Conservation (phyloP, 176 grass and related monocot genomes). For the Bolboschoenus planiculmis region DNA sequence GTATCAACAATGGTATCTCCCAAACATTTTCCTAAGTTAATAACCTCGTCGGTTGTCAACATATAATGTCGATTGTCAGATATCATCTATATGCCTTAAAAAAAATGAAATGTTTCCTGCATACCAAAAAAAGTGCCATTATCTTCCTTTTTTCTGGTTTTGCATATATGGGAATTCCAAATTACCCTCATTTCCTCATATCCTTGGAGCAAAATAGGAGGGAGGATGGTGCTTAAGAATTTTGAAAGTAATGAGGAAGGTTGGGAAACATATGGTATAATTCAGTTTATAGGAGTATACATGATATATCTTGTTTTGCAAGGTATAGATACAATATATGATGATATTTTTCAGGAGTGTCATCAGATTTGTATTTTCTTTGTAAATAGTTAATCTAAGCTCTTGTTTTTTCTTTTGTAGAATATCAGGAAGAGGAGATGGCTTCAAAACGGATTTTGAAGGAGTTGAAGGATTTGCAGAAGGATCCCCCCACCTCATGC, state of each 20-base stretch:
- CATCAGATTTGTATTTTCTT: background rate
- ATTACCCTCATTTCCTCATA: background rate
- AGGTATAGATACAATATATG: background rate
- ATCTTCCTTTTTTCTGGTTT: background rate
- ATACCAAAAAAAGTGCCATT: background rate
- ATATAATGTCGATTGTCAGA: background rate
- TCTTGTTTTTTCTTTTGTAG: background rate
- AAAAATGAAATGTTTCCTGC: background rate
- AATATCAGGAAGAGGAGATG: conserved; percentile 30
- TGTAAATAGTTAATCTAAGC: background rate
- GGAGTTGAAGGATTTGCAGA: conserved; percentile 87
- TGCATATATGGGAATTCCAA: background rate
- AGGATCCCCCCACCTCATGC: conserved; percentile 78
- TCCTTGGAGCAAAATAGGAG: background rate
- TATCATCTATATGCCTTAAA: background rate
- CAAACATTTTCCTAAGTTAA: no score
- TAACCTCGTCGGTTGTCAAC: background rate
- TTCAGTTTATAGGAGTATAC: background rate
- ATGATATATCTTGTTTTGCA: background rate
- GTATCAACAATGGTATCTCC: no score
- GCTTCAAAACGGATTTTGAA: conserved; percentile 89
- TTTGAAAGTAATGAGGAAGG: background rate
- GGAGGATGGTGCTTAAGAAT: background rate
- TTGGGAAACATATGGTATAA: background rate
- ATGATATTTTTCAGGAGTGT: background rate